Conservation (phyloP, 2,329 filamentous ascomycete genomes). For the Diaporthe sp. region DNA sequence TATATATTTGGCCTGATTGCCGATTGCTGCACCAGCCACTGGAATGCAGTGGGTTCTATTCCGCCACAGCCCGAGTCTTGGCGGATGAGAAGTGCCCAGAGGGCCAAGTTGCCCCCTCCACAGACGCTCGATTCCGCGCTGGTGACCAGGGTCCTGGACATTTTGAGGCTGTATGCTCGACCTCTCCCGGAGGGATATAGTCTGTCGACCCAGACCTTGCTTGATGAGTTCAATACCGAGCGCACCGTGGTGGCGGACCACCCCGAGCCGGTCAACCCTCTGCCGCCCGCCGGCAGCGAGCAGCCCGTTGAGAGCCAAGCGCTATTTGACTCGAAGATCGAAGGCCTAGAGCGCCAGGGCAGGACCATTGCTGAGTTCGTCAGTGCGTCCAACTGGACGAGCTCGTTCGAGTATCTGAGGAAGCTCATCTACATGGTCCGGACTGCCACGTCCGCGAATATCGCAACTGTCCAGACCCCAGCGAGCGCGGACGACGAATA, state of each 20-base stretch:
- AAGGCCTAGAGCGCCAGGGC: conserved; percentile 68
- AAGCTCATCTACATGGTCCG: conserved; percentile 66
- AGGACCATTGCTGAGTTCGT: conserved; percentile 73
- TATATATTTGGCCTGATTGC: conserved; percentile 75
- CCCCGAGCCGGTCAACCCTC: conserved; percentile 47
- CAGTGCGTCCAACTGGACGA: conserved; percentile 74
- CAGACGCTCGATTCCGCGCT: conserved; percentile 64
- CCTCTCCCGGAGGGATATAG: conserved; percentile 71
- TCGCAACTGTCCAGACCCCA: conserved; percentile 54
- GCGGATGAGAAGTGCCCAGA: conserved; percentile 38
- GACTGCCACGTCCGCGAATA: conserved; percentile 57
- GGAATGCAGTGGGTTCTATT: conserved; percentile 56
- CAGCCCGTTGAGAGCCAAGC: conserved; percentile 53
- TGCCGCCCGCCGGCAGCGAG: conserved; percentile 47
- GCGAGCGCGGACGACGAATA: conserved; percentile 65
- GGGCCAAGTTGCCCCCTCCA: conserved; percentile 49
- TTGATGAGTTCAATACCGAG: conserved; percentile 64
- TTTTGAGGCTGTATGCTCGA: conserved; percentile 68
- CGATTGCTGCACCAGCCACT: conserved; percentile 75
- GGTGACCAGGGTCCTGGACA: conserved; percentile 68
- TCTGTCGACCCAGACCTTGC: conserved; percentile 68
- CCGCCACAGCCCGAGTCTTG: conserved; percentile 24
- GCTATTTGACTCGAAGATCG: conserved; percentile 53
- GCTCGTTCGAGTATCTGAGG: conserved; percentile 71
- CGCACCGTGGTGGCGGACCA: conserved; percentile 52